Conservation (phyloP, 1,284 basidiomycete genomes). For the Cutaneotrichosporon daszewskae region DNA sequence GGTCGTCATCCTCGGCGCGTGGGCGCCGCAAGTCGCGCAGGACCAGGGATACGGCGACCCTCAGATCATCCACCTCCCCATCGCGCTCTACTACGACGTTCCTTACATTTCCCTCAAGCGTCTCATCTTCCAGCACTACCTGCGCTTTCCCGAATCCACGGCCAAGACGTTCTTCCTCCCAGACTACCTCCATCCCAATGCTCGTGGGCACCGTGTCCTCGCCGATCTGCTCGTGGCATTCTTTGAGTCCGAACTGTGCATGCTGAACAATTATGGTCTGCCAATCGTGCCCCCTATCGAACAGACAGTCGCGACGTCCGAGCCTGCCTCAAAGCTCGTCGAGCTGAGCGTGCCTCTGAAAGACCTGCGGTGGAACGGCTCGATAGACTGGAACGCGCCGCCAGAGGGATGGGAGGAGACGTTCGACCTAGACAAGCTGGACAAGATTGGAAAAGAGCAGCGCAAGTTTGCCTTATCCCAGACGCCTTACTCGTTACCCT, state of each 20-base stretch:
- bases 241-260: slow-evolving; percentile 46
- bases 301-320: slow-evolving; percentile 31
- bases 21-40: slow-evolving; percentile 42
- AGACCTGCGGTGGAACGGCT: not conserved
- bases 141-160: slow-evolving; percentile 38
- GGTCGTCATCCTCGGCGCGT: slow-evolving; percentile 43
- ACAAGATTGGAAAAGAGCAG: slow-evolving; percentile 22
- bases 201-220: slow-evolving; percentile 43
- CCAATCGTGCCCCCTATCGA: slow-evolving; percentile 21
- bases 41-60: slow-evolving; percentile 46
- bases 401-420: slow-evolving; percentile 40
- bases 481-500: slow-evolving; percentile 37
- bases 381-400: slow-evolving; percentile 11
- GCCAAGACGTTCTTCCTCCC: slow-evolving; percentile 36
- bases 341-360: slow-evolving; percentile 19
- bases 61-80: slow-evolving; percentile 42
- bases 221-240: slow-evolving; percentile 44
- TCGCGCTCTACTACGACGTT: slow-evolving; percentile 46
- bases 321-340: slow-evolving; percentile 28
- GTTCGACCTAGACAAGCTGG: slow-evolving; percentile 27
- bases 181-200: slow-evolving; percentile 44
- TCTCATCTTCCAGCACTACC: slow-evolving; percentile 43
- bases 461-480: slow-evolving; percentile 34
- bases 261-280: slow-evolving; percentile 34
- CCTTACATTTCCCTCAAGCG: slow-evolving; percentile 45